These are phyloP conservation scores for Aspergillus luchuensis DNA, from an alignment of 2,329 filamentous ascomycete species.

Conservation along the genomic window DNA sequence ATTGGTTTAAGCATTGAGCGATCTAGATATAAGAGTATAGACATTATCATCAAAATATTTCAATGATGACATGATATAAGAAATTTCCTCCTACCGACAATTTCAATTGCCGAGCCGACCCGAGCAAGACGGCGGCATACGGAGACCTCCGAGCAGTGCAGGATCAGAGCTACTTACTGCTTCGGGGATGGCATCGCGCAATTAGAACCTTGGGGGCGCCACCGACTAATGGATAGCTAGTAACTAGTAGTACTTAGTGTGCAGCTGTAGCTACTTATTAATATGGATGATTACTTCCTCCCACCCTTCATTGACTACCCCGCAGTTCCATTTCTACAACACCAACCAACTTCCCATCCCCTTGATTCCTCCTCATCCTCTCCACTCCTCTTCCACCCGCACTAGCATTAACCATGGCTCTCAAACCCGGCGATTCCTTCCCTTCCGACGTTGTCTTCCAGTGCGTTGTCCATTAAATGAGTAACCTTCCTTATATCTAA, in stretches of 20 bases:
- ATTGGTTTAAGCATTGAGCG: neutral
- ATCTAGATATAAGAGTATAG: no score
- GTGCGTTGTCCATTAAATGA: constrained; percentile 44
- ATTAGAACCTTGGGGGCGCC: neutral
- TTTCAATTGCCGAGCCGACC: neutral
- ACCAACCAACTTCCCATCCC: neutral
- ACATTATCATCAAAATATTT: no score
- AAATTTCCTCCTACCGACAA: neutral
- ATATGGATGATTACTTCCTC: neutral
- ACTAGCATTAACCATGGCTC: constrained; percentile 38
- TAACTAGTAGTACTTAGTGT: no score
- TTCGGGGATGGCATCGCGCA: neutral
- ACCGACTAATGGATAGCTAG: neutral
- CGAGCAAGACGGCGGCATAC: neutral
- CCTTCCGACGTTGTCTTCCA: constrained; percentile 76
- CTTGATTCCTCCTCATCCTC: neutral
- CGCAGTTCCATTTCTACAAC: neutral
- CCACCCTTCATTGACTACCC: neutral
- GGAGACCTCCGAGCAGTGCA: neutral
- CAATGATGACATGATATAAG: no score
- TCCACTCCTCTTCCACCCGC: no score
- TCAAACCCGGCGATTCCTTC: constrained; percentile 80
- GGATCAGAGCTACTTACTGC: neutral
- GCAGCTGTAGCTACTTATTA: neutral
- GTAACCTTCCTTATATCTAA: neutral